These are phyloP conservation scores for Xylaria digitata DNA, from an alignment of 2,329 filamentous ascomycete genomes.

Conservation along the genomic window DNA sequence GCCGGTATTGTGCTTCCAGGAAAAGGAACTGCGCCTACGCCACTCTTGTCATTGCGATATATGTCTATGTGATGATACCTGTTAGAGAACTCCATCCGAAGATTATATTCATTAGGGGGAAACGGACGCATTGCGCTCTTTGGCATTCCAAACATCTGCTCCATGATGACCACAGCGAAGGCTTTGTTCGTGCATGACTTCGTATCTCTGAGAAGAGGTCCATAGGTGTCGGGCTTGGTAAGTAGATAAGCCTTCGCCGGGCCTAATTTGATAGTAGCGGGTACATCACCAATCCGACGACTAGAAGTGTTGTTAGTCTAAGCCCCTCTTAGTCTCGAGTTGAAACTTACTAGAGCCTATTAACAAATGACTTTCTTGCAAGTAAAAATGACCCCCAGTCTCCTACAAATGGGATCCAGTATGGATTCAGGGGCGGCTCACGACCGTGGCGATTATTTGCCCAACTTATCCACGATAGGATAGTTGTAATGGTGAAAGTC, in stretches of 20 bases:
- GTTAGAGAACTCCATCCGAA: background rate
- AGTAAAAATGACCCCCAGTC: slow-evolving; percentile 18
- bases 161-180: slow-evolving; percentile 25
- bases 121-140: slow-evolving; percentile 24
- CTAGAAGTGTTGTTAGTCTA: background rate
- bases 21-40: slow-evolving; percentile 9
- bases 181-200: slow-evolving; percentile 27
- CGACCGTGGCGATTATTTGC: slow-evolving; percentile 2
- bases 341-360: slow-evolving; percentile 17
- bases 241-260: slow-evolving; percentile 21
- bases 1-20: slow-evolving; percentile 13
- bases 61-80: slow-evolving; percentile 4
- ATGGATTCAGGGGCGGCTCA: slow-evolving; percentile 24
- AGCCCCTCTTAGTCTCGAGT: background rate
- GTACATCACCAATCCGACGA: slow-evolving; percentile 4
- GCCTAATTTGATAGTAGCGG: slow-evolving; percentile 15
- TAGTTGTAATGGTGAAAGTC: slow-evolving; percentile 7
- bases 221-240: slow-evolving; percentile 25
- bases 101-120: too few species aligned
- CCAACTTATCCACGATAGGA: slow-evolving; percentile 19
- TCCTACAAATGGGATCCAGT: slow-evolving; percentile 19
- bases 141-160: slow-evolving; percentile 27
- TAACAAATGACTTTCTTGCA: slow-evolving; percentile 14
- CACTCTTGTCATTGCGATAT: slow-evolving; percentile 24
- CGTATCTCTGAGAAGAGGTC: slow-evolving; percentile 21